Conservation (phyloP, 176 grass and related monocot species). For the Themeda triandra region DNA sequence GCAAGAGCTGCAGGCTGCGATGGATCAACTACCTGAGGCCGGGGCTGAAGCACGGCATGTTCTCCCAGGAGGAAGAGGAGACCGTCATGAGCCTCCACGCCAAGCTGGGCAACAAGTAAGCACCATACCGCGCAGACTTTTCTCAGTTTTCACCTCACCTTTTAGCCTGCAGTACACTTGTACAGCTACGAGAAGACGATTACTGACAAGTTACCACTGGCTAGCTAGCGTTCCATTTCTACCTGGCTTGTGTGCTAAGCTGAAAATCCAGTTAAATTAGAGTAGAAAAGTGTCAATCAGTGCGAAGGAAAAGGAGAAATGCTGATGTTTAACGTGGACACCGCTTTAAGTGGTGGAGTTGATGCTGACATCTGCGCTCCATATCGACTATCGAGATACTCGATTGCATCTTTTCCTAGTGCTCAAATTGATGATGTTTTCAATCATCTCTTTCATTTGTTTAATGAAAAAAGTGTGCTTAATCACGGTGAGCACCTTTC, state of each 20-base stretch:
- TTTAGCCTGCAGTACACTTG: neutral
- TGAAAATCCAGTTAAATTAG: neutral
- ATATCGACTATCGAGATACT: slow-evolving; percentile 26
- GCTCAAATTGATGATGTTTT: slow-evolving; percentile 26
- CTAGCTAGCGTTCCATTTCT: neutral
- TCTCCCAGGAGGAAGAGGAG: slow-evolving; percentile 64
- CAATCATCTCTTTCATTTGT: slow-evolving; percentile 22
- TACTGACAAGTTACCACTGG: neutral
- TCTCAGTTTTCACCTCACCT: slow-evolving; percentile 7
- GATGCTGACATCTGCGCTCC: slow-evolving; percentile 46
- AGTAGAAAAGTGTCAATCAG: neutral
- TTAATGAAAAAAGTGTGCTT: slow-evolving; percentile 16
- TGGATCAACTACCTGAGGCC: slow-evolving; percentile 99
- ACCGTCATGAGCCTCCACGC: slow-evolving; percentile 66
- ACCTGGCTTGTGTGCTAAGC: neutral
- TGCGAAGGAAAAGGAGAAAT: slow-evolving; percentile 22
- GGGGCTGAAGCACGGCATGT: slow-evolving; percentile 82
- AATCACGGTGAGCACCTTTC: slow-evolving; percentile 10
- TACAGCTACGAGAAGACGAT: neutral
- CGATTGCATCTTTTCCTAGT: slow-evolving; percentile 31
- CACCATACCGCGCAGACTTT: neutral
- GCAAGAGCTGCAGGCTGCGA: slow-evolving; percentile 95
- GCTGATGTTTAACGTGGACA: slow-evolving; percentile 39
- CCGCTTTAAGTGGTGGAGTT: slow-evolving; percentile 41
- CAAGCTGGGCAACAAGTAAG: slow-evolving; percentile 91